phyloP scores from a whole-genome alignment of 352 stramenopile species.

The Pythium vanterpoolii region DNA sequence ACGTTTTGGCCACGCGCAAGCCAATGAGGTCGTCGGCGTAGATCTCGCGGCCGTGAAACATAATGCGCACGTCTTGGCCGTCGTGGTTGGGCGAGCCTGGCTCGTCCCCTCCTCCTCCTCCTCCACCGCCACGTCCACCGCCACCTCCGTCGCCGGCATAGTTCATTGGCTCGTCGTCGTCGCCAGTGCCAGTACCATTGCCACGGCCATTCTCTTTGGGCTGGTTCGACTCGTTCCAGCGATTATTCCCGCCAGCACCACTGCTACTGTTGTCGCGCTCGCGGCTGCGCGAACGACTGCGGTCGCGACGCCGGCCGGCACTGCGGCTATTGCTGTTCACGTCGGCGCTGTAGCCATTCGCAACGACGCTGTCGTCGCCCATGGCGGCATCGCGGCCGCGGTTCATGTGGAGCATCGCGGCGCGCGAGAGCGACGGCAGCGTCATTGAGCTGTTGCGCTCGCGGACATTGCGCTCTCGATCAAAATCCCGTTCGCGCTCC shows the following conservation, averaged over 20 bases:
- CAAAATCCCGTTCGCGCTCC: background rate
- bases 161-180: slow-evolving; percentile 2
- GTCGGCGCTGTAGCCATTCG: slow-evolving; percentile 7
- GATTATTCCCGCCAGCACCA: slow-evolving; percentile 10
- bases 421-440: slow-evolving; percentile 44
- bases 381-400: too few relatives aligned
- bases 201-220: slow-evolving; percentile 19
- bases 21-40: slow-evolving; percentile 77
- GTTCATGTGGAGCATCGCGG: slow-evolving; percentile 36
- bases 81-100: slow-evolving; percentile 27
- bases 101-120: slow-evolving; percentile 9
- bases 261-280: slow-evolving; percentile 18
- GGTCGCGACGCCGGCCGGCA: slow-evolving; percentile 18
- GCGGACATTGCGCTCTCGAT: slow-evolving; percentile 9
- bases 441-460: slow-evolving; percentile 25
- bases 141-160: slow-evolving; percentile 11
- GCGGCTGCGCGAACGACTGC: slow-evolving; percentile 28
- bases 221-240: slow-evolving; percentile 29
- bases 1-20: slow-evolving; percentile 81
- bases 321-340: background rate
- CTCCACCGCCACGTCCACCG: background rate
- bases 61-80: slow-evolving; percentile 50
- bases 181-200: slow-evolving; percentile 10
- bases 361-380: background rate
- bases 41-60: slow-evolving; percentile 72